Evolutionary conservation across 1,284 basidiomycete genomes (phyloP), one percentile per base, ranked within the genome.

Genomic region (Xerocomus alliaceus): DNA sequence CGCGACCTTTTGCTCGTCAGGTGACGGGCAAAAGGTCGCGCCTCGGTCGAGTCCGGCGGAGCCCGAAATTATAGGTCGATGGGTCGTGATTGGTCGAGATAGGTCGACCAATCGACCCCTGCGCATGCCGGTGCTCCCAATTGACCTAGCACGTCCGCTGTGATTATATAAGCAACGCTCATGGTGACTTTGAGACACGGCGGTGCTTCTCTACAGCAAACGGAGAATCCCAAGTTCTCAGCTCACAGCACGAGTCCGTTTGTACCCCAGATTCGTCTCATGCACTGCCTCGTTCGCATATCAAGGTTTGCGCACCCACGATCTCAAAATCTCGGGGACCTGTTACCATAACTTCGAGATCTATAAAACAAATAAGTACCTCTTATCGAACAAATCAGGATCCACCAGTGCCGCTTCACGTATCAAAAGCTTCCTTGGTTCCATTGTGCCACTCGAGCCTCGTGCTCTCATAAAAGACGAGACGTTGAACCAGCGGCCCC

Each of bases 381-480:
- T 17, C 52, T 56, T 63, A 62, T 66, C 50, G 26, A 35, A 39
- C 46, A 12, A 51, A 62, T 49, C 46, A 34, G 50, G 42, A 31
- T 18, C 20, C 13, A 32, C 45, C 17, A 9, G 44, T 32, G 57
- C 34, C 20, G 44, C 34, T 51, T 64, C 45, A 44, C 4, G n/a
- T n/a, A 53, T n/a, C 53, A 62, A 63, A 65, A 55, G 55, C 52
- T 47, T 32, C 9, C 17, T 13, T 59, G 37, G 4, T 45, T 22
- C 17, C 22, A 7, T 42, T 22, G 42, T 20, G 39, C 53, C 62
- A 50, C 47, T 50, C 22, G 12, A 51, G 41, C 54, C 54, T 53
- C 57, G 61, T 58, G 61, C 31, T 35, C 41, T 50, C 24, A 56
- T 66, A 56, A 54, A 56, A 58, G 35, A 11, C 28, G 49, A 20